A percentile compares a stretch with the other conserved stretches of the same genome.
Conservation (phyloP, 345 rosid species). For the Mallotus nudiflorus region DNA sequence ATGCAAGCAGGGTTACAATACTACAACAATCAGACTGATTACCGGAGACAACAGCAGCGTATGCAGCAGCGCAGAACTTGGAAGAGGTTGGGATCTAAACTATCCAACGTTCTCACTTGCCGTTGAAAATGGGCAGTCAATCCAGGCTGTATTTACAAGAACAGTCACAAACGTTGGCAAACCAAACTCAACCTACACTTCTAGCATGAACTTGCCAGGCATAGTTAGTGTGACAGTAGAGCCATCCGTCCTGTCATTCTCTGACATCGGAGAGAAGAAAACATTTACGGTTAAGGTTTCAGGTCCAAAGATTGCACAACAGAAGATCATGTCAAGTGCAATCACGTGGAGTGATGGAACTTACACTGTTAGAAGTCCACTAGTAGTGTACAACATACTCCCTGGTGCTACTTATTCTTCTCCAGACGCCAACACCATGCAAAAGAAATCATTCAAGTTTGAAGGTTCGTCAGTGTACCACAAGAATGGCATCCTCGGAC, state of each 20-base stretch:
- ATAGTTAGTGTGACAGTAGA: constrained; percentile 24
- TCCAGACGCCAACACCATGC: not conserved
- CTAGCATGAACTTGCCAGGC: constrained; percentile 13
- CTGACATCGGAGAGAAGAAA: constrained; percentile 25
- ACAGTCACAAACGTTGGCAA: constrained; percentile 52
- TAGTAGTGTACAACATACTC: too few species aligned
- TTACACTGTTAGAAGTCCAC: too few species aligned
- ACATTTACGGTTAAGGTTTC: constrained; percentile 30
- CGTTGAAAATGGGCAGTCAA: constrained; percentile 33
- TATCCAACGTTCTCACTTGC: constrained; percentile 43
- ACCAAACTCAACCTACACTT: constrained; percentile 37
- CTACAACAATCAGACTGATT: constrained; percentile 24
- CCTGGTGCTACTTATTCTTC: not conserved
- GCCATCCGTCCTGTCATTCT: constrained; percentile 36
- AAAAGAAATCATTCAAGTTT: constrained; percentile 8
- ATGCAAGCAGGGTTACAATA: constrained; percentile 47
- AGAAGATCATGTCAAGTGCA: too few species aligned
- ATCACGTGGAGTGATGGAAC: too few species aligned
- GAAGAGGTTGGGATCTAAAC: constrained; percentile 49
- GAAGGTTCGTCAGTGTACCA: constrained; percentile 21
- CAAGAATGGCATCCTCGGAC: constrained; percentile 29
- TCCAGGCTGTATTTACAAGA: constrained; percentile 31
- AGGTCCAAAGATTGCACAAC: constrained; percentile 29
- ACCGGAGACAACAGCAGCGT: constrained; percentile 36
- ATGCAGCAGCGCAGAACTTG: constrained; percentile 24